Evolutionary conservation across 2,329 filamentous ascomycete species (phyloP), one percentile per base, ranked within the genome.

Genomic region (Fusarium napiforme): DNA sequence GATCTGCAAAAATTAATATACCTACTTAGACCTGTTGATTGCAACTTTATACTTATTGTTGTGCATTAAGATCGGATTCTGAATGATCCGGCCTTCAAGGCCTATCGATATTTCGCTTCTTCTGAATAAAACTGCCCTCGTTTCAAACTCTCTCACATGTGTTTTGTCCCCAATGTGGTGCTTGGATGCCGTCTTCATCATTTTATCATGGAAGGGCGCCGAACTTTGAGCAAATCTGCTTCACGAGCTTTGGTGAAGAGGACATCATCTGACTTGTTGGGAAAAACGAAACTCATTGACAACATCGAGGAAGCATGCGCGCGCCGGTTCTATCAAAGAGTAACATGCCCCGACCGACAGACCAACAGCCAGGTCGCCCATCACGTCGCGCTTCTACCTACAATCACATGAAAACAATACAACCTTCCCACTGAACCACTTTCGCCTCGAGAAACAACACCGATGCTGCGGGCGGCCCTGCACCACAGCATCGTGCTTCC

Each of bases 111-210:
- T 18, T 26, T 26, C 7, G 8, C 5, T 23, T 23, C n/a, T 4
- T 43, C 0, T 15, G 2, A 43, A 5, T 1, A 11, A 18, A 26
- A 23, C 4, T 8, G 1, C 7, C 7, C n/a, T 3, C 16, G 5
- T 19, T 11, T 45, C 23, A 23, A 11, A 18, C 1, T 47, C 19
- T 0, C 23, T 3, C 12, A 4, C 6, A 10, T 19, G 23, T 28
- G 7, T 4, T 9, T 47, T 30, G 8, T 15, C 26, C 19, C 45
- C 4, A 47, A 15, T 19, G 7, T 28, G 18, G 12, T 15, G 10
- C n/a, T 8, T 19, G 23, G 42, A 45, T 4, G 16, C 7, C 10
- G 26, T 10, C 12, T 30, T 9, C 18, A 4, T n/a, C 12, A 10
- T 47, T 30, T 9, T 8, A 4, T n/a, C 12, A 15, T 47, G 12